Percentiles rank a stretch among this genome's conserved stretches.
Evolutionary conservation across 2,329 filamentous ascomycete genomes (phyloP).

Genomic region (Mycosphaerella arachidis): DNA sequence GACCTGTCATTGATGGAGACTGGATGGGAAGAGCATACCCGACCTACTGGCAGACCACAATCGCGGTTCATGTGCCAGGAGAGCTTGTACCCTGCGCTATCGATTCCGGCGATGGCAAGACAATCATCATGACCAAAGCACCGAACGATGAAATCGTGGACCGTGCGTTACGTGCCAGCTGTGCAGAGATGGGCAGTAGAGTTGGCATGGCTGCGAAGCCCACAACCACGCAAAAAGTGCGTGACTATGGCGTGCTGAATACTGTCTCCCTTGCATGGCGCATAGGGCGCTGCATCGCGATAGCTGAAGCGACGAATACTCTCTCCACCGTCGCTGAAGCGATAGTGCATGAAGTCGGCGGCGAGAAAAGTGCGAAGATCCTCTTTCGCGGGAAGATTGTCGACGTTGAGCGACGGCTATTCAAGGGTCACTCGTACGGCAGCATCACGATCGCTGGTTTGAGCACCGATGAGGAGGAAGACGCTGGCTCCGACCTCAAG

Average conservation of each 20-base stretch:
- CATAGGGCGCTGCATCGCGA: slow-evolving; percentile 57
- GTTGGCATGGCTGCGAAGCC: slow-evolving; percentile 41
- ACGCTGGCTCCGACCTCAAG: slow-evolving; percentile 30
- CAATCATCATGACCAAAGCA: slow-evolving; percentile 41
- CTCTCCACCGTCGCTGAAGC: slow-evolving; percentile 53
- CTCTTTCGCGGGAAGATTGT: slow-evolving; percentile 63
- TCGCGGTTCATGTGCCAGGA: slow-evolving; percentile 40
- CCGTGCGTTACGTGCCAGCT: slow-evolving; percentile 36
- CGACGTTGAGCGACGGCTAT: slow-evolving; percentile 53
- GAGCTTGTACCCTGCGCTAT: slow-evolving; percentile 44
- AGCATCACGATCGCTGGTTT: slow-evolving; percentile 48
- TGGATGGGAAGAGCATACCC: slow-evolving; percentile 47
- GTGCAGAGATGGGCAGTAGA: slow-evolving; percentile 40
- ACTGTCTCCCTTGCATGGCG: slow-evolving; percentile 44
- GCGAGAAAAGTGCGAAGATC: slow-evolving; percentile 49
- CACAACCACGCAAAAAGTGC: slow-evolving; percentile 36
- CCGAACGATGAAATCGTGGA: slow-evolving; percentile 42
- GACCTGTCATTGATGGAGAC: slow-evolving; percentile 43
- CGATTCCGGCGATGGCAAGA: slow-evolving; percentile 44
- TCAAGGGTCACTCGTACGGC: slow-evolving; percentile 57
- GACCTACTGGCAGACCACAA: slow-evolving; percentile 44
- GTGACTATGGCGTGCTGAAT: slow-evolving; percentile 37
- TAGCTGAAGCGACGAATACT: slow-evolving; percentile 47
- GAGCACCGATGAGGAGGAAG: slow-evolving; percentile 25
- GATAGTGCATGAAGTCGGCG: slow-evolving; percentile 57